Evolutionary conservation across 805 yeast species (phyloP), one percentile per base, ranked within the genome.

Genomic region (Metschnikowia borealis): DNA sequence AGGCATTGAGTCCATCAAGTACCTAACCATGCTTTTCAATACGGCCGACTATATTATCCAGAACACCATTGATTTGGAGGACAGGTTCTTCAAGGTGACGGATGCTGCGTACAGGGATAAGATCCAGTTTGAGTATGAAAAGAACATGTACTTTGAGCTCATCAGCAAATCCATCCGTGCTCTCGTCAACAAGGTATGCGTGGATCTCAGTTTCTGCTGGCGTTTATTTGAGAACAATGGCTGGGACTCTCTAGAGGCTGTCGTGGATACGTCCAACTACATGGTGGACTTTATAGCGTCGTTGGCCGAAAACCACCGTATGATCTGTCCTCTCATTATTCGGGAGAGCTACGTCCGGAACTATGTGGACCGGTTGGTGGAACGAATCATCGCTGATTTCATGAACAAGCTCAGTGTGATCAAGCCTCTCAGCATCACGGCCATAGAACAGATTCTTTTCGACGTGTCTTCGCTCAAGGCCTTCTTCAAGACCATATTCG

Each of bases 31-130:
- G 62, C 78, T 90, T 8, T 69, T 92, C 34, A 89, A 89, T 58
- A 92, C 99, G 0, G 89, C 96, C 0, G 96, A 92, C 63, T 94
- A 91, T 64, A 84, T 96, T 52, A 80, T 88, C 15, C 74, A 81
- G 10, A 94, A 96, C 2, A 80, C 85, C 2, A 77, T 77, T 11
- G 97, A 94, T 62, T 69, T 94, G 41, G 89, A 84, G 57, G 87
- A 84, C 23, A 81, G 81, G 57, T 66, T 62, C 71, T 71, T 42
- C 58, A 76, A 65, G 63, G 69, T 67, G 59, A 73, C 64, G 55
- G 65, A 68, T 15, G 61, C 65, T 14, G 65, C 67, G 18, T 66
- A 66, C 46, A 61, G 71, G 11, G 70, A 67, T 18, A 72, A 70
- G 51, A 61, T 83, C n/a, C 63, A 69, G 39, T 85, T 89, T 57